Conservation (phyloP, 495 filamentous ascomycete species). For the Hyphodiscus hymeniophilus region DNA sequence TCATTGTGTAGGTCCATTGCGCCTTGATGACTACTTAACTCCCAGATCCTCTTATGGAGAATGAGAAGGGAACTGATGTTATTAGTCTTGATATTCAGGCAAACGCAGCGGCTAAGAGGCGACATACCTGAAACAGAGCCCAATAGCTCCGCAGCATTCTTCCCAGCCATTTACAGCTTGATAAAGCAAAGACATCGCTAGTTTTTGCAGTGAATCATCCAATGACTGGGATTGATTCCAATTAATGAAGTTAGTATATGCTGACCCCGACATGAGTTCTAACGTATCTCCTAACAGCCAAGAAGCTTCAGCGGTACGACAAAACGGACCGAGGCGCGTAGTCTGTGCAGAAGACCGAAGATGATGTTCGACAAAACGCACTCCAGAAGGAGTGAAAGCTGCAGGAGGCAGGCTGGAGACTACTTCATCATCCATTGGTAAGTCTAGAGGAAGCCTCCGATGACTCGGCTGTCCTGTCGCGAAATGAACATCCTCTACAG, state of each 20-base stretch:
- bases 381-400: conserved; percentile 6
- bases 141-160: conserved; percentile 18
- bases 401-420: not conserved
- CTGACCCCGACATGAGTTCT: conserved; percentile 4
- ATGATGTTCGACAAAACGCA: not conserved
- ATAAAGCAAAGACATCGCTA: conserved; percentile 8
- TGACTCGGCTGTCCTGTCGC: conserved; percentile 7
- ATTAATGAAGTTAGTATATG: not conserved
- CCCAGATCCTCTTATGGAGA: conserved; percentile 7
- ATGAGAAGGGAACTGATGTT: conserved; percentile 5
- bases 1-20: not conserved
- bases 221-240: not conserved
- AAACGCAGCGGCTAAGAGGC: not conserved
- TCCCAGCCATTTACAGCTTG: conserved; percentile 16
- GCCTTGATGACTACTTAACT: conserved; percentile 4
- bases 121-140: conserved; percentile 13
- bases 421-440: conserved; percentile 10
- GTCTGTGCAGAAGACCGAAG: conserved; percentile 6
- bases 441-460: conserved; percentile 2
- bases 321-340: conserved; percentile 13
- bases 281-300: conserved; percentile 8
- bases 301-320: conserved; percentile 8
- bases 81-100: conserved; percentile 14
- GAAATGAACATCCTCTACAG: conserved; percentile 10
- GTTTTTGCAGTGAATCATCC: conserved; percentile 4